Evolutionary conservation across 2,329 filamentous ascomycete species (phyloP), one percentile per base, ranked within the genome.

Genomic region (Calonectria pteridis): DNA sequence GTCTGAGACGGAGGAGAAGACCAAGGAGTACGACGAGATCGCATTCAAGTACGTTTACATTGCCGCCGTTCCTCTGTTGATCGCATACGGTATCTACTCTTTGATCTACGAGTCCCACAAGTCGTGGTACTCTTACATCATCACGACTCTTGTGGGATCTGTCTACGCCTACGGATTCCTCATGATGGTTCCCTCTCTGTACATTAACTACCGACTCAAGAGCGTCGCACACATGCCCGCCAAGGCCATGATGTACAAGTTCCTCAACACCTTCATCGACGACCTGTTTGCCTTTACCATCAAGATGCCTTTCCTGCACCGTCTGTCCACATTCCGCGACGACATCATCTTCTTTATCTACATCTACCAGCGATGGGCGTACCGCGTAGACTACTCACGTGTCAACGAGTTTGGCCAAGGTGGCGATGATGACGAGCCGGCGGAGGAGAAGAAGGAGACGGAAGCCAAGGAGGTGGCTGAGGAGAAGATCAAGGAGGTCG

Each of bases 321-420:
- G 97, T 20, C 88, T 99, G 65, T 95, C 97, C 0, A 98, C 97
- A 0, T 90, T 99, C 76, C 91, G 97, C 74, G 97, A 99, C 83
- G 97, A 99, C 82, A 89, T 99, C 77, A 98, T 99, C 83, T 99
- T 99, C 89, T 99, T 99, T 83, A 90, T 99, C 73, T 99, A 98
- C 86, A 80, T 99, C 5, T 99, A 99, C 86, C 97, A 99, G 87
- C 91, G 93, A 74, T 99, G 92, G 91, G 93, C 93, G 69, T 99
- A 99, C 88, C 95, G 93, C 86, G 89, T 97, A 75, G 97, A 99
- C 84, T 97, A 96, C 86, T 93, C 90, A 14, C 92, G 97, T 75
- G 94, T 99, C 82, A 99, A 99, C 84, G 97, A 99, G 85, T 99
- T 98, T 83, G 97, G 97, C 11, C 97, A 98, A 88, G 97, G 96